Percentiles rank a stretch among this genome's conserved stretches.
phyloP scores from a whole-genome alignment of 1,139 yeast species.

The Candida sp. region DNA sequence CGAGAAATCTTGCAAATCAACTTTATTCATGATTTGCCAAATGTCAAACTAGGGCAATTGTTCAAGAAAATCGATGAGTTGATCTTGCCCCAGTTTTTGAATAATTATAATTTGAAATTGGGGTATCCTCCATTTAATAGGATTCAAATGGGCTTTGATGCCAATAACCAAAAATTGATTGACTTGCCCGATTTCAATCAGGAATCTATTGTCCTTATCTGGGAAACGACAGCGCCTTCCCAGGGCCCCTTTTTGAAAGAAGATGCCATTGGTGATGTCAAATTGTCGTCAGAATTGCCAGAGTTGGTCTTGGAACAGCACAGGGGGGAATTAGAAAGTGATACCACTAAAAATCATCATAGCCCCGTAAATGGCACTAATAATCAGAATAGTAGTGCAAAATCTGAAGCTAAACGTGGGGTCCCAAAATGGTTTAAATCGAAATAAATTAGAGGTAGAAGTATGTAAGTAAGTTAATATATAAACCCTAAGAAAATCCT shows the following conservation, averaged over 20 bases:
- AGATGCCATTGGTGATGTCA: slow-evolving; percentile 14
- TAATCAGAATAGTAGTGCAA: background rate
- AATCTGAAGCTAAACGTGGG: slow-evolving; percentile 8
- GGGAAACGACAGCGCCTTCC: slow-evolving; percentile 22
- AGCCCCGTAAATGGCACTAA: too few species aligned
- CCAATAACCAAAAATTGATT: slow-evolving; percentile 27
- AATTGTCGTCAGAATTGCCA: slow-evolving; percentile 32
- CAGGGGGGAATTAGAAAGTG: slow-evolving; percentile 25
- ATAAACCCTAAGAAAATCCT: too few species aligned
- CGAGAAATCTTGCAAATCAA: slow-evolving; percentile 45
- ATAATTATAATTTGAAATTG: slow-evolving; percentile 29
- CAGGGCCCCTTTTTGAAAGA: slow-evolving; percentile 23
- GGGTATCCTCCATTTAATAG: slow-evolving; percentile 45
- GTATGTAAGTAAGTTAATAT: too few species aligned
- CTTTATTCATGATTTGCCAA: slow-evolving; percentile 27
- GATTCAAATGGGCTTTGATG: slow-evolving; percentile 26
- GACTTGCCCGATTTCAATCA: slow-evolving; percentile 31
- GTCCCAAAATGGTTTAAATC: slow-evolving; percentile 19
- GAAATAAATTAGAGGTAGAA: slow-evolving; percentile 1
- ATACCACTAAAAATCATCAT: background rate
- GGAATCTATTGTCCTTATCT: slow-evolving; percentile 32
- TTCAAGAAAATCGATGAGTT: slow-evolving; percentile 33
- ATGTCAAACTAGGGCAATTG: slow-evolving; percentile 40
- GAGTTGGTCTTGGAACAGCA: slow-evolving; percentile 34
- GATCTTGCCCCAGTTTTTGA: slow-evolving; percentile 31